phyloP scores from a whole-genome alignment of 345 rosid species.

The Arabis alpina region DNA sequence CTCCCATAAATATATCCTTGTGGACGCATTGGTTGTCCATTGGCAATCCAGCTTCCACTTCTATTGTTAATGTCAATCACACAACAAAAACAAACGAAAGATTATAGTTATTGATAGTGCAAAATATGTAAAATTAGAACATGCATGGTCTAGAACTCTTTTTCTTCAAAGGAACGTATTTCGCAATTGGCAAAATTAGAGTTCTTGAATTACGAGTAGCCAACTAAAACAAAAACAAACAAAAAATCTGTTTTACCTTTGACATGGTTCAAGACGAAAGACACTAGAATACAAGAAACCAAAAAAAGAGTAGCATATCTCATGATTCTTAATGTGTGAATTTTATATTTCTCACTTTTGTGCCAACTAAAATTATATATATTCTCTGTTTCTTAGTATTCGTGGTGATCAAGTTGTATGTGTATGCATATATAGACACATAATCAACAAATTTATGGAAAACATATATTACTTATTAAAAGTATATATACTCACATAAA shows the following conservation, averaged over 20 bases:
- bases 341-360: neutral
- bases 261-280: conserved; percentile 5
- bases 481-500: neutral
- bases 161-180: neutral
- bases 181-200: neutral
- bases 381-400: neutral
- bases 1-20: conserved; percentile 29
- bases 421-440: neutral
- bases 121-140: neutral
- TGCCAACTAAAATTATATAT: neutral
- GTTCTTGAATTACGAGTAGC: neutral
- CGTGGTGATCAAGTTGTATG: conserved; percentile 13
- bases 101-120: neutral
- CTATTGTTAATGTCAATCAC: conserved; percentile 13
- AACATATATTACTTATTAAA: neutral
- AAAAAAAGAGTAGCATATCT: conserved; percentile 18
- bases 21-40: neutral
- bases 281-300: conserved; percentile 37
- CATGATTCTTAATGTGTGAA: conserved; percentile 15
- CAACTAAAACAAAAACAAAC: neutral
- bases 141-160: neutral
- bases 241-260: conserved; percentile 20
- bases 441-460: conserved; percentile 1
- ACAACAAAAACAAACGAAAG: neutral
- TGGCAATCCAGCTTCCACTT: conserved; percentile 22